Conservation (phyloP, 352 stramenopile genomes). For the Thalassiosira ordinaria region DNA sequence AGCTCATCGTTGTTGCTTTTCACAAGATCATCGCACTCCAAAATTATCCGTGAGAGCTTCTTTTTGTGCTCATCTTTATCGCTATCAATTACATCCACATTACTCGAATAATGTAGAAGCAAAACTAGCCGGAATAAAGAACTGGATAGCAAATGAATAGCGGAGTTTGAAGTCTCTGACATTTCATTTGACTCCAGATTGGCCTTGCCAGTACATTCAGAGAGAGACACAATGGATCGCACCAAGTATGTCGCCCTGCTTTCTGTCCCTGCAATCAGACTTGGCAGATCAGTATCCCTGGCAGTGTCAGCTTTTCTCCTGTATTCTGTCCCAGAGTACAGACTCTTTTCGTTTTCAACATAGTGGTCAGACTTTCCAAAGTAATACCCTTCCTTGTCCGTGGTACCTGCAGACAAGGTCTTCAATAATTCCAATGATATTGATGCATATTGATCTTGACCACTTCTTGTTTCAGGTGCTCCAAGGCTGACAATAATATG, state of each 20-base stretch:
- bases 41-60: conserved; percentile 6
- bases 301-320: neutral
- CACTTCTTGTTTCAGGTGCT: neutral
- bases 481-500: conserved; percentile 10
- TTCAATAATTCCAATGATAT: conserved; percentile 40
- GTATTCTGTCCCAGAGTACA: neutral
- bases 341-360: neutral
- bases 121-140: conserved; percentile 36
- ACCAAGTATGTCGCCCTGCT: conserved; percentile 26
- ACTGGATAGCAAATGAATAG: conserved; percentile 25
- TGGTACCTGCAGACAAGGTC: conserved; percentile 34
- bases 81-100: neutral
- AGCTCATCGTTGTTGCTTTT: conserved; percentile 29
- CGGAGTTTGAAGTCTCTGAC: neutral
- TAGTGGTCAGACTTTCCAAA: conserved; percentile 11
- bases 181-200: neutral
- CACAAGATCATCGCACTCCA: neutral
- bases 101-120: conserved; percentile 32
- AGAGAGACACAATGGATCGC: conserved; percentile 18
- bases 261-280: conserved; percentile 30
- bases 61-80: neutral
- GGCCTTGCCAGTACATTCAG: conserved; percentile 6
- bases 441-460: conserved; percentile 8
- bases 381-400: conserved; percentile 37
- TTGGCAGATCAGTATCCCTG: conserved; percentile 16